A percentile compares a stretch with the other conserved stretches of the same genome.
These are phyloP conservation scores for Sporothrix globosa DNA, from an alignment of 2,329 filamentous ascomycete species.

Conservation along the genomic window DNA sequence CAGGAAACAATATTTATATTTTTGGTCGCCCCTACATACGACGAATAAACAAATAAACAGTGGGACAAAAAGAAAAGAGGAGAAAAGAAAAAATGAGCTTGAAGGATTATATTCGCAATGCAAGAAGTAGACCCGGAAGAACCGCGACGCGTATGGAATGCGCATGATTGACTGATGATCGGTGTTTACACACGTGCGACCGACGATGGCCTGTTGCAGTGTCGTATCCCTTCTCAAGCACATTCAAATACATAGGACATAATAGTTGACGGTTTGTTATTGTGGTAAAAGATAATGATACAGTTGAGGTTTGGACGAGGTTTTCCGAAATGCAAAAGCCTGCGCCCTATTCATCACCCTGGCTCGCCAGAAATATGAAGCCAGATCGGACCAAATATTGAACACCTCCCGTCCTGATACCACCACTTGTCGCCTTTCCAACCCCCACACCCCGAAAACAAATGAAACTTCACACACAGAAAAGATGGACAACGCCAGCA, in stretches of 20 bases:
- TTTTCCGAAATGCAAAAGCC: neutral
- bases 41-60: too few species aligned
- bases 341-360: neutral
- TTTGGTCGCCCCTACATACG: too few species aligned
- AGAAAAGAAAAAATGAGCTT: too few species aligned
- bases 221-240: too few species aligned
- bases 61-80: too few species aligned
- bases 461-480: neutral
- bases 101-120: too few species aligned
- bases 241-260: neutral
- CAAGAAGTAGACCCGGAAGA: too few species aligned
- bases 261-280: neutral
- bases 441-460: neutral
- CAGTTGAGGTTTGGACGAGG: slow-evolving; percentile 3
- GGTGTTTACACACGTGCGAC: too few species aligned
- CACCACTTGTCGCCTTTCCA: neutral
- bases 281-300: slow-evolving; percentile 3
- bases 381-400: neutral
- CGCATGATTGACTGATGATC: too few species aligned
- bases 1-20: too few species aligned
- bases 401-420: slow-evolving; percentile 6
- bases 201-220: too few species aligned
- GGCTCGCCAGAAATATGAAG: neutral
- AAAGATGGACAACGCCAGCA: slow-evolving; percentile 1
- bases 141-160: too few species aligned